These are phyloP conservation scores for Emericellopsis cladophorae DNA, from an alignment of 2,329 filamentous ascomycete species.

Conservation along the genomic window DNA sequence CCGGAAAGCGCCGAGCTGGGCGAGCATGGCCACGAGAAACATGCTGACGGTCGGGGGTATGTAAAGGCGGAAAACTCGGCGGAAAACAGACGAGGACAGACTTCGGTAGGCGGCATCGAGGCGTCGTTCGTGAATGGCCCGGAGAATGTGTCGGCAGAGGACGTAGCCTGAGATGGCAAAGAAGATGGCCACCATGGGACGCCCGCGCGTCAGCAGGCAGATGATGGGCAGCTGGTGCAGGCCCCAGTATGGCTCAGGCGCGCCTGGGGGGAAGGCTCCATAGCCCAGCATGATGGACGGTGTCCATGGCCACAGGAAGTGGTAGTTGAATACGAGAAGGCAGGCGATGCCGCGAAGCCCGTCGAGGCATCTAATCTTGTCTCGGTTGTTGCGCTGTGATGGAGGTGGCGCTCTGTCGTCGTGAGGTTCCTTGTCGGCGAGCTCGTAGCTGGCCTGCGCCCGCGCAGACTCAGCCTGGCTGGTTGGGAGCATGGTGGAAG, in stretches of 20 bases:
- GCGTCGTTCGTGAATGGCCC: conserved; percentile 21
- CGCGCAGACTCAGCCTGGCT: neutral
- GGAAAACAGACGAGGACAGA: conserved; percentile 22
- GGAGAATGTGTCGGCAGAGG: conserved; percentile 22
- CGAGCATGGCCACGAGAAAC: conserved; percentile 23
- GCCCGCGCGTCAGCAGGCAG: conserved; percentile 24
- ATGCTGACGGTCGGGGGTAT: conserved; percentile 26
- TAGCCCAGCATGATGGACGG: conserved; percentile 23
- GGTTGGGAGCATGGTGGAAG: neutral
- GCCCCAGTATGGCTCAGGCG: conserved; percentile 18
- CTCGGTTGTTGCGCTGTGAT: conserved; percentile 4
- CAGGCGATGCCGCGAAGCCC: conserved; percentile 27
- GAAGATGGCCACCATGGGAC: conserved; percentile 28
- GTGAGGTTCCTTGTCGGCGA: neutral
- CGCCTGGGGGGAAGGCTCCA: conserved; percentile 20
- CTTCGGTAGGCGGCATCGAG: conserved; percentile 20
- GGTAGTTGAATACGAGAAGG: conserved; percentile 22
- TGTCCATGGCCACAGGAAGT: conserved; percentile 4
- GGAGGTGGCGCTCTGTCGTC: neutral
- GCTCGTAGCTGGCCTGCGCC: neutral
- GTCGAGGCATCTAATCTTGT: conserved; percentile 25
- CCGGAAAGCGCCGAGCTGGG: conserved; percentile 22
- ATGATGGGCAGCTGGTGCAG: conserved; percentile 23
- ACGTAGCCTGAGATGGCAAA: conserved; percentile 30
- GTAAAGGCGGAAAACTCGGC: conserved; percentile 25